Percentiles rank a stretch among this genome's conserved stretches.
Evolutionary conservation across 768 basidiomycete genomes (phyloP).

Genomic region (Gautieria morchelliformis): DNA sequence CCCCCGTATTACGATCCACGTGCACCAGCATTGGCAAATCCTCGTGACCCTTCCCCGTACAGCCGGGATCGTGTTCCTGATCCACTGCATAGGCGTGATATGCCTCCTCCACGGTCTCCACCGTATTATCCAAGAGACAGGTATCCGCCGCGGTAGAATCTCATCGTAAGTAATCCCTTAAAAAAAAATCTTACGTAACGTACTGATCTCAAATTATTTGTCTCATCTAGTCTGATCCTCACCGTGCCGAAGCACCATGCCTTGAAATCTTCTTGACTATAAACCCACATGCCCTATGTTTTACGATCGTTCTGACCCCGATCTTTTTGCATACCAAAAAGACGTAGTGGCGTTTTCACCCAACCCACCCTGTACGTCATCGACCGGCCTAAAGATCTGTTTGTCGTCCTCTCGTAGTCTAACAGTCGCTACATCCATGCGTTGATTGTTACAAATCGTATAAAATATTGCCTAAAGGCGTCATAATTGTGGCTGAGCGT

Average conservation of each 20-base stretch:
- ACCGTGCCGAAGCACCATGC: neutral
- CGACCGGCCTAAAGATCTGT: neutral
- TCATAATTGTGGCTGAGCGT: neutral
- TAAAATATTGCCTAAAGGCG: neutral
- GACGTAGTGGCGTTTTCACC: too few species aligned
- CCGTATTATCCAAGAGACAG: slow-evolving; percentile 1
- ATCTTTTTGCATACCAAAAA: too few species aligned
- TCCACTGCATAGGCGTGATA: slow-evolving; percentile 1
- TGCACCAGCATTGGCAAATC: neutral
- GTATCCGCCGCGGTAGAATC: slow-evolving; percentile 3
- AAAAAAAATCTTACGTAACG: neutral
- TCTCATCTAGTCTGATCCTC: neutral
- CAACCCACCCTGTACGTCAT: neutral
- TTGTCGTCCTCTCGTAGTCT: too few species aligned
- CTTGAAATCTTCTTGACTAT: neutral
- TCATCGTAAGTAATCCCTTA: neutral
- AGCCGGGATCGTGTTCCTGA: neutral
- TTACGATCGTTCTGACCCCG: too few species aligned
- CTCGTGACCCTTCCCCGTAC: slow-evolving; percentile 2
- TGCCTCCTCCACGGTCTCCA: slow-evolving; percentile 1
- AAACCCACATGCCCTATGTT: neutral
- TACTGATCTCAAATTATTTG: neutral
- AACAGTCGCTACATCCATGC: neutral
- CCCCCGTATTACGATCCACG: neutral
- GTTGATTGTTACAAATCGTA: neutral